phyloP scores from a whole-genome alignment of 1,139 yeast species.

The Debaryomyces coudertii region DNA sequence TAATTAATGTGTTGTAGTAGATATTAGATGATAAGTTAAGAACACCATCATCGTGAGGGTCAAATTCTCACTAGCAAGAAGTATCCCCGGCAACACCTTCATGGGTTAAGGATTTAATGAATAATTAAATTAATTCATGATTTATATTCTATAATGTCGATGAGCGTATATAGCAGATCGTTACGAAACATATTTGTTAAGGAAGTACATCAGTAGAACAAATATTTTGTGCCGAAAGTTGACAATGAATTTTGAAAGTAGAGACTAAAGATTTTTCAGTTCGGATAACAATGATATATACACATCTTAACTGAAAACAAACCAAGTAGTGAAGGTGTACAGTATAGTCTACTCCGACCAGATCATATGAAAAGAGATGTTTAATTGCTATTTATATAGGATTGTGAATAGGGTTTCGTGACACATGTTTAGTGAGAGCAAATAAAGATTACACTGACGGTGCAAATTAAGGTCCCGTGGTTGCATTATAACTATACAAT shows the following conservation, averaged over 20 bases:
- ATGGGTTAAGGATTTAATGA: constrained; percentile 9
- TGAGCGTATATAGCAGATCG: neutral
- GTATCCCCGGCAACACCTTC: constrained; percentile 14
- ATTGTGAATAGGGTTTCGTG: neutral
- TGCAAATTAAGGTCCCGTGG: constrained; percentile 3
- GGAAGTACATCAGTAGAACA: neutral
- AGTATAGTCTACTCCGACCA: neutral
- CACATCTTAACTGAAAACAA: neutral
- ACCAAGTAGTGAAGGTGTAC: neutral
- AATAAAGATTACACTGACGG: neutral
- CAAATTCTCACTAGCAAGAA: constrained; percentile 3
- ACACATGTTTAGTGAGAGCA: constrained; percentile 1
- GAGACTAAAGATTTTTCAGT: neutral
- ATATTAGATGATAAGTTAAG: neutral
- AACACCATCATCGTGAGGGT: constrained; percentile 13
- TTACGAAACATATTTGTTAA: constrained; percentile 14
- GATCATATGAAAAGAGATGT: neutral
- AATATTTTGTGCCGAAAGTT: neutral
- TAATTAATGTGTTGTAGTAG: neutral
- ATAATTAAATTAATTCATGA: constrained; percentile 3
- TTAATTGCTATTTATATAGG: neutral
- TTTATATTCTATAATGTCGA: neutral
- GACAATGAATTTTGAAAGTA: neutral
- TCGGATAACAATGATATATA: neutral
- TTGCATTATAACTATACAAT: constrained; percentile 2